phyloP scores from a whole-genome alignment of 2,329 filamentous ascomycete species.

The Botrytis aclada region DNA sequence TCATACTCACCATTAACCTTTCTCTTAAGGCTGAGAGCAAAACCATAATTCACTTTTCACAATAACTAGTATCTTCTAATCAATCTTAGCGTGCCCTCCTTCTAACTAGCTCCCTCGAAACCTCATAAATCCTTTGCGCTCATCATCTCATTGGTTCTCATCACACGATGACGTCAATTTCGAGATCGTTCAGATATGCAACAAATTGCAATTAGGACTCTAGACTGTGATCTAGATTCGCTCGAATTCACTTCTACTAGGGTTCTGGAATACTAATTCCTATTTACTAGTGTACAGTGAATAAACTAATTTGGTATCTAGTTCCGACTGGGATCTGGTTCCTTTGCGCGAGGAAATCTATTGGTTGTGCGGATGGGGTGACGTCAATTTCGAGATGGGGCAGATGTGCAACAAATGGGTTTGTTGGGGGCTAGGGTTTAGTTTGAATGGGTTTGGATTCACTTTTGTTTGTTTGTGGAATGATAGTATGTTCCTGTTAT shows the following conservation, averaged over 20 bases:
- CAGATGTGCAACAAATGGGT: background rate
- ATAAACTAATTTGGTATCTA: background rate
- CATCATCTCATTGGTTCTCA: background rate
- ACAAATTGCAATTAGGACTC: background rate
- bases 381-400: background rate
- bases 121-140: background rate
- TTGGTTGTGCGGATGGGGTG: background rate
- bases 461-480: background rate
- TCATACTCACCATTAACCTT: background rate
- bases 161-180: background rate
- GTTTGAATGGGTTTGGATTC: background rate
- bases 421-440: background rate
- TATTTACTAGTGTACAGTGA: background rate
- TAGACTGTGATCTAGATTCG: background rate
- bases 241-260: background rate
- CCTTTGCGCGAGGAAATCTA: background rate
- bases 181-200: background rate
- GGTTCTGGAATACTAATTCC: background rate
- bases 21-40: background rate
- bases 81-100: background rate
- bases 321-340: background rate
- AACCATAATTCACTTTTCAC: background rate
- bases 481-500: background rate
- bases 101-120: background rate
- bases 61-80: background rate